Conservation (phyloP, 2,329 filamentous ascomycete species). For the Hypoxylon sp. region DNA sequence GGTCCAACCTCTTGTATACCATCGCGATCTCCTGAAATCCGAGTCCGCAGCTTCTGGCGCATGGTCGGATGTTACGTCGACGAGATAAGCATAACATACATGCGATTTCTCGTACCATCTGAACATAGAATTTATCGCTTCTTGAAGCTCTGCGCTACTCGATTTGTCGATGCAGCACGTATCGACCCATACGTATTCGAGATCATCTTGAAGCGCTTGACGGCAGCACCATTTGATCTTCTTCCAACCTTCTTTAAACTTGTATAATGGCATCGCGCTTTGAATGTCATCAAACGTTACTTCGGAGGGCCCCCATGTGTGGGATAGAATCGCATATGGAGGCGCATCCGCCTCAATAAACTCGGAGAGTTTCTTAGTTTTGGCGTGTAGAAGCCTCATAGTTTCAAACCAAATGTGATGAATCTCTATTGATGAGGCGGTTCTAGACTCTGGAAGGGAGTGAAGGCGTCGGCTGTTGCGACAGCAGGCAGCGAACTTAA, state of each 20-base stretch:
- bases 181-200: slow-evolving; percentile 17
- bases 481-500: not conserved
- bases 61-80: not conserved
- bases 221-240: slow-evolving; percentile 9
- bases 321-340: slow-evolving; percentile 20
- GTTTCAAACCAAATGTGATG: not conserved
- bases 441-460: not conserved
- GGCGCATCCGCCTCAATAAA: not conserved
- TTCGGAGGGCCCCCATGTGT: slow-evolving; percentile 12
- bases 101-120: slow-evolving; percentile 10
- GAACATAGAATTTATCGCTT: slow-evolving; percentile 24
- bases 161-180: slow-evolving; percentile 27
- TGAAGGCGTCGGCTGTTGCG: not conserved
- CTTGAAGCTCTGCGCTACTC: slow-evolving; percentile 6
- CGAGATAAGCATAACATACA: slow-evolving; percentile 22
- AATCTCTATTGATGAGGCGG: not conserved
- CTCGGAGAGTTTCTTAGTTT: not conserved
- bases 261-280: not conserved
- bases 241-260: slow-evolving; percentile 1
- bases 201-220: not conserved
- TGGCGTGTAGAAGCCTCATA: slow-evolving; percentile 12
- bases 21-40: not conserved
- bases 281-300: slow-evolving; percentile 9
- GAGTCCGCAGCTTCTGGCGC: not conserved
- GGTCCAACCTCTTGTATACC: slow-evolving; percentile 17